Evolutionary conservation across 805 yeast genomes (phyloP).

Genomic region (Wilhelminamyces savonicus): DNA sequence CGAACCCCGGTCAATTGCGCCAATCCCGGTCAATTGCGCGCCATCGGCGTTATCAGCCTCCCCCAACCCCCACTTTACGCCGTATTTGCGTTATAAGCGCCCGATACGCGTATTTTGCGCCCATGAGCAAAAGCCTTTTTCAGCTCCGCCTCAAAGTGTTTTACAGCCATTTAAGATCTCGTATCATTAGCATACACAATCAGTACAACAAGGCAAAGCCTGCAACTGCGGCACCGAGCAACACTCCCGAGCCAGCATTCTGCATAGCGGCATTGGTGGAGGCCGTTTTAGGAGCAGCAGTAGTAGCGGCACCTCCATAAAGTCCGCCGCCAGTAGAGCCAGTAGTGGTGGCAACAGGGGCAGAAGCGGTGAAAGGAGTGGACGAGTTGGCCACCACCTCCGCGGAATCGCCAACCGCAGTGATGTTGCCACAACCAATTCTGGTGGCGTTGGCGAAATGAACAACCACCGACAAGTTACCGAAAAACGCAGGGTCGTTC

Average conservation of each 20-base stretch:
- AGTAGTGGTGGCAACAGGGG: slow-evolving; percentile 1
- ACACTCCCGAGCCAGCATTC: too few relatives aligned
- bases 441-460: slow-evolving; percentile 27
- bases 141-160: too few relatives aligned
- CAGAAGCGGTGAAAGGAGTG: slow-evolving; percentile 2
- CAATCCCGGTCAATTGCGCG: too few relatives aligned
- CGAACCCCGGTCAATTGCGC: too few relatives aligned
- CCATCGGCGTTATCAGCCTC: too few relatives aligned
- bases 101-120: too few relatives aligned
- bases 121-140: too few relatives aligned
- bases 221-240: slow-evolving; percentile 6
- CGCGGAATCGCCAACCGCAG: too few relatives aligned
- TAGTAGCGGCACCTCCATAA: slow-evolving; percentile 1
- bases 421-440: slow-evolving; percentile 35
- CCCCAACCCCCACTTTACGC: too few relatives aligned
- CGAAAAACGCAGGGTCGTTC: slow-evolving; percentile 16
- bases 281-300: slow-evolving; percentile 3
- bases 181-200: not conserved
- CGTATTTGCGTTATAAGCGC: too few relatives aligned
- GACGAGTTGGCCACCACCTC: too few relatives aligned
- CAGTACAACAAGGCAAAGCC: slow-evolving; percentile 8
- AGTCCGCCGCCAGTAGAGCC: slow-evolving; percentile 4
- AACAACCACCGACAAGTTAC: slow-evolving; percentile 31
- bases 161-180: too few relatives aligned
- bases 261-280: slow-evolving; percentile 1